Percentiles rank a stretch among this genome's conserved stretches.
phyloP scores from a whole-genome alignment of 1,139 yeast genomes.

The Pichia sp. region DNA sequence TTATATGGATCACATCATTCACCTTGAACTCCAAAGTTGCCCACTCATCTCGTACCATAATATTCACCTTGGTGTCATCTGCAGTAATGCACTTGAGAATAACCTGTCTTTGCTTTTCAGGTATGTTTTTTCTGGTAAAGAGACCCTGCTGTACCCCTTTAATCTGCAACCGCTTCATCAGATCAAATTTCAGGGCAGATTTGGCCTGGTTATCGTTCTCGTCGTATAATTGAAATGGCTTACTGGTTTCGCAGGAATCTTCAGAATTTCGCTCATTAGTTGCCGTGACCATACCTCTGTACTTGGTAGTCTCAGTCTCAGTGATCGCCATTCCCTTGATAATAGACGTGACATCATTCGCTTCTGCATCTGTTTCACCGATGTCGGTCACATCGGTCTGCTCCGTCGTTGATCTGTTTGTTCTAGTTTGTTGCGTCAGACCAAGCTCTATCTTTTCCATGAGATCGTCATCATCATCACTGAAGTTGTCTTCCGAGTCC shows the following conservation, averaged over 20 bases:
- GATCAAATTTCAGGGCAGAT: constrained; percentile 38
- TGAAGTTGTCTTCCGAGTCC: constrained; percentile 17
- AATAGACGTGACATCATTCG: background rate
- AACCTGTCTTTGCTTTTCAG: constrained; percentile 40
- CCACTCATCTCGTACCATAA: constrained; percentile 39
- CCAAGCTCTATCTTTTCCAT: constrained; percentile 13
- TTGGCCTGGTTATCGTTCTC: constrained; percentile 31
- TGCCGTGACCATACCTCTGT: constrained; percentile 6
- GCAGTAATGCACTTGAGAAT: constrained; percentile 42
- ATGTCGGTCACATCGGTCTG: constrained; percentile 11
- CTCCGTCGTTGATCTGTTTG: constrained; percentile 7
- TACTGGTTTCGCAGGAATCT: background rate
- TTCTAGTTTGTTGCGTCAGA: background rate
- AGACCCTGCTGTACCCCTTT: constrained; percentile 30
- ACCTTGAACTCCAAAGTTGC: constrained; percentile 29
- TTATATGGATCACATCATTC: constrained; percentile 55
- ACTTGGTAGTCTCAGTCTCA: background rate
- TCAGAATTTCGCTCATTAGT: background rate
- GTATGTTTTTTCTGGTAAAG: constrained; percentile 29
- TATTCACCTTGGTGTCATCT: constrained; percentile 28
- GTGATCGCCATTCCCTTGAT: background rate
- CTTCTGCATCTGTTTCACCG: constrained; percentile 2
- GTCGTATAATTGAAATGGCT: constrained; percentile 12
- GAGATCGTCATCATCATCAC: constrained; percentile 26
- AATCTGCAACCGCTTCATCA: constrained; percentile 46